A percentile compares a stretch with the other conserved stretches of the same genome.
phyloP scores from a whole-genome alignment of 495 filamentous ascomycete genomes.

The Aspergillus homomorphus region DNA sequence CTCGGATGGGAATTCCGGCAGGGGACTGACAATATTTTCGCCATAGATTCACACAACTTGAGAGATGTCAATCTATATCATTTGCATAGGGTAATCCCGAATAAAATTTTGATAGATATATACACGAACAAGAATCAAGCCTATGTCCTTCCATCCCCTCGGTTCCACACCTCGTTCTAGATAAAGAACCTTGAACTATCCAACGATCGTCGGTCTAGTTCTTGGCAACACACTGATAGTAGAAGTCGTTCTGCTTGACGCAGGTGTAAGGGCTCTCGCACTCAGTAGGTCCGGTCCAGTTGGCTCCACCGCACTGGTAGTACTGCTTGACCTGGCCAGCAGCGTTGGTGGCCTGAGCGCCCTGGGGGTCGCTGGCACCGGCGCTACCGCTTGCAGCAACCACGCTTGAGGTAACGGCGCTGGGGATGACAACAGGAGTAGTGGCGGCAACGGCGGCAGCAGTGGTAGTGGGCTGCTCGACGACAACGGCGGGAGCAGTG shows the following conservation, averaged over 20 bases:
- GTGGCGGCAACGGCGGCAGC: neutral
- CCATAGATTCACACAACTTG: neutral
- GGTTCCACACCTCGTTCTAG: neutral
- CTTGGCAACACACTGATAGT: slow-evolving; percentile 45
- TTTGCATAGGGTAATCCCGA: neutral
- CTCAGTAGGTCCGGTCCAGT: slow-evolving; percentile 46
- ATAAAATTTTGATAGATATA: slow-evolving; percentile 1
- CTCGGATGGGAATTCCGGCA: neutral
- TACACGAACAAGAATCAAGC: slow-evolving; percentile 4
- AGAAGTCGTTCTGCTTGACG: slow-evolving; percentile 45
- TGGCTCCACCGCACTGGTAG: slow-evolving; percentile 51
- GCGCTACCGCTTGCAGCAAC: neutral
- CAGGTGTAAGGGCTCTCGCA: slow-evolving; percentile 48
- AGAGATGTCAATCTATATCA: neutral
- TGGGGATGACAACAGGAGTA: neutral
- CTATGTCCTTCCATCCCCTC: neutral
- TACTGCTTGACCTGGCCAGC: slow-evolving; percentile 20
- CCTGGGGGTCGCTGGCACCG: slow-evolving; percentile 6
- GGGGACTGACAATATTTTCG: no score
- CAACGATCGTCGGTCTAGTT: neutral
- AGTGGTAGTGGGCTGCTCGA: neutral
- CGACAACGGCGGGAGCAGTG: neutral
- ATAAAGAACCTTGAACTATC: neutral
- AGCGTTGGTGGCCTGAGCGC: neutral
- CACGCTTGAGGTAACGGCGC: neutral